phyloP scores from a whole-genome alignment of 2,329 filamentous ascomycete genomes.

The Penicillium sp. region DNA sequence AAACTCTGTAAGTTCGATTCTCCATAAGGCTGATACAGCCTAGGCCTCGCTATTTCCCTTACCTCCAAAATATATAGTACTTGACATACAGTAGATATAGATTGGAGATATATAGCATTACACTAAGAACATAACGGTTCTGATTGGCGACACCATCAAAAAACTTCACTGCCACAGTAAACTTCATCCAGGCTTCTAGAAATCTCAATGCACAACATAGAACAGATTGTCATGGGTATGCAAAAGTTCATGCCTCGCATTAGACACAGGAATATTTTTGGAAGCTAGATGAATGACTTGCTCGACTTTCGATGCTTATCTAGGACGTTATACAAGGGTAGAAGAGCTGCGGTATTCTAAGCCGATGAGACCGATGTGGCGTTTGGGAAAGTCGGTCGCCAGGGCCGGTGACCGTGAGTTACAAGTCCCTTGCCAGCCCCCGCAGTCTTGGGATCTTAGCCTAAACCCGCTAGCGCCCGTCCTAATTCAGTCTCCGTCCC shows the following conservation, averaged over 20 bases:
- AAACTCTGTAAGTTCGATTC: background rate
- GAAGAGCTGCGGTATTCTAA: background rate
- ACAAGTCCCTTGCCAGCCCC: background rate
- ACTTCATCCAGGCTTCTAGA: too few relatives aligned
- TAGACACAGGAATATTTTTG: background rate
- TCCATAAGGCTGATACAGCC: background rate
- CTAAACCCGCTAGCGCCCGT: constrained; percentile 2
- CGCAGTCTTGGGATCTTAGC: background rate
- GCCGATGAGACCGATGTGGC: constrained; percentile 13
- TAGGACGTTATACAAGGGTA: background rate
- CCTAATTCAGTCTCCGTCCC: constrained; percentile 3
- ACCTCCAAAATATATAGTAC: background rate
- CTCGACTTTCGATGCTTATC: background rate
- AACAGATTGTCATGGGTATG: too few relatives aligned
- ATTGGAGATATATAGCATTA: too few relatives aligned
- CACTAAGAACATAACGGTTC: too few relatives aligned
- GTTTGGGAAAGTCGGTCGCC: constrained; percentile 7
- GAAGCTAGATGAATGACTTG: background rate
- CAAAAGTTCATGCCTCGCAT: too few relatives aligned
- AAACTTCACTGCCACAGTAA: too few relatives aligned
- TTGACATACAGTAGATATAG: too few relatives aligned
- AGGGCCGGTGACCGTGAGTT: constrained; percentile 8
- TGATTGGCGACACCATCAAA: too few relatives aligned
- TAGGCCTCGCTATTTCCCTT: background rate
- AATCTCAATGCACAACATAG: too few relatives aligned